A percentile compares a stretch with the other conserved stretches of the same genome.
These are phyloP conservation scores for Coprinopsis sp. DNA, from an alignment of 768 basidiomycete genomes.

Conservation along the genomic window DNA sequence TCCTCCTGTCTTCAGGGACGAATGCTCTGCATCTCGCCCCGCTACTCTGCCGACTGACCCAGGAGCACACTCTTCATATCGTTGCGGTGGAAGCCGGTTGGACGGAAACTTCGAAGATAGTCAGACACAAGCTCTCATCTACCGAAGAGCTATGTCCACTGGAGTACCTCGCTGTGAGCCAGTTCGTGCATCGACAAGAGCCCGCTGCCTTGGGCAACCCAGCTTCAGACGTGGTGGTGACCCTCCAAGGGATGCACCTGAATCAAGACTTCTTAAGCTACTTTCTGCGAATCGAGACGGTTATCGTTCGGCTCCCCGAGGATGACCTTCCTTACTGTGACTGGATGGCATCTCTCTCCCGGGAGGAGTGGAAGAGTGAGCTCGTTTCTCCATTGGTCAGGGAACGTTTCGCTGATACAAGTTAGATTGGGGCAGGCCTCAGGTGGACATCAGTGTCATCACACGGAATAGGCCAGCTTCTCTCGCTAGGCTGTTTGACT, in stretches of 20 bases:
- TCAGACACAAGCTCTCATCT: conserved; percentile 4
- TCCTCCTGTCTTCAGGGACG: conserved; percentile 1
- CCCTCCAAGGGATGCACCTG: conserved; percentile 12
- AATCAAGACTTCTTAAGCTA: conserved; percentile 8
- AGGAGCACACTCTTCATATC: conserved; percentile 8
- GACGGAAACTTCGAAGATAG: background rate
- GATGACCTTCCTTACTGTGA: conserved; percentile 20
- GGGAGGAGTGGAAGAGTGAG: conserved; percentile 57
- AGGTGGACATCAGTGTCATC: conserved; percentile 66
- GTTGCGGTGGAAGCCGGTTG: conserved; percentile 17
- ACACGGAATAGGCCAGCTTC: conserved; percentile 75
- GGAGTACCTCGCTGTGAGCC: conserved; percentile 6
- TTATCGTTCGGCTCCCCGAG: conserved; percentile 16
- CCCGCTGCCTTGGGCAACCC: background rate
- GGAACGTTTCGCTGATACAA: too few relatives aligned
- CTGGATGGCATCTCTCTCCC: conserved; percentile 30
- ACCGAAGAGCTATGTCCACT: background rate
- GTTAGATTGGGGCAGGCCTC: conserved; percentile 71
- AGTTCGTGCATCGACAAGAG: conserved; percentile 7
- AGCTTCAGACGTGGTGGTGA: conserved; percentile 8
- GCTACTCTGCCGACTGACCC: conserved; percentile 19
- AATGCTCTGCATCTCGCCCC: conserved; percentile 8
- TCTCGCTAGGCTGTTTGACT: conserved; percentile 59
- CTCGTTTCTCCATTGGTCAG: conserved; percentile 13
- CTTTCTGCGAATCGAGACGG: conserved; percentile 7